Evolutionary conservation across 2,329 filamentous ascomycete genomes (phyloP).

Genomic region (Neocucurbitaria cava): DNA sequence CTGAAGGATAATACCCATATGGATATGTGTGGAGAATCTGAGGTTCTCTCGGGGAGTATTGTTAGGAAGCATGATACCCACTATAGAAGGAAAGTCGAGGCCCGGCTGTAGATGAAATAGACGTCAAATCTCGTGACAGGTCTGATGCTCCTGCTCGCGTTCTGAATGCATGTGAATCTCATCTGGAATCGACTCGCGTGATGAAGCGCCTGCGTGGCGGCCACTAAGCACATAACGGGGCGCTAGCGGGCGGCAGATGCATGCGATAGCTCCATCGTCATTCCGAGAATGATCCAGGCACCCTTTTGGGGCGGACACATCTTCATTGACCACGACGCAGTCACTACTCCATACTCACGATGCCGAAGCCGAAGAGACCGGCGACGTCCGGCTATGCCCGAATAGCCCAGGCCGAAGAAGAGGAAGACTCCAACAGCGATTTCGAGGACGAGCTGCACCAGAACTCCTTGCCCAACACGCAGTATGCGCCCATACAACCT

Average conservation of each 20-base stretch:
- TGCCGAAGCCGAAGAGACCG: slow-evolving; percentile 47
- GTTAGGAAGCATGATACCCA: background rate
- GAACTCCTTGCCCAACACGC: slow-evolving; percentile 44
- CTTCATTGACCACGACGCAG: slow-evolving; percentile 9
- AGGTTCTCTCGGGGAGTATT: background rate
- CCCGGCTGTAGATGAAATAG: background rate
- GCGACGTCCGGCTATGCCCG: slow-evolving; percentile 59
- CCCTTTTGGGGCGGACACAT: slow-evolving; percentile 10
- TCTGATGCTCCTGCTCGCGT: background rate
- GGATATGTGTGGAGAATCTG: background rate
- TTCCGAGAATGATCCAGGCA: slow-evolving; percentile 28
- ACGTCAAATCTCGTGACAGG: slow-evolving; percentile 16
- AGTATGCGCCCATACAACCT: slow-evolving; percentile 58
- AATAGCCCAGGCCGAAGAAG: slow-evolving; percentile 61
- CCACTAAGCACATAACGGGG: slow-evolving; percentile 6
- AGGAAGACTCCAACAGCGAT: slow-evolving; percentile 51
- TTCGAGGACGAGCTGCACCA: slow-evolving; percentile 51
- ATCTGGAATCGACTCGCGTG: background rate
- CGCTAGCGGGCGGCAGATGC: slow-evolving; percentile 21
- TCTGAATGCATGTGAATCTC: background rate
- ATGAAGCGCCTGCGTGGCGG: slow-evolving; percentile 1
- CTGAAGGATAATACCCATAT: slow-evolving; percentile 21
- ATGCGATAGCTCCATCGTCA: slow-evolving; percentile 34
- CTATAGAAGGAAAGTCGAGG: background rate
- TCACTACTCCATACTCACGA: slow-evolving; percentile 13